Evolutionary conservation across 2,329 filamentous ascomycete genomes (phyloP).

Genomic region (Dryadomyces quercus-mongolicae): DNA sequence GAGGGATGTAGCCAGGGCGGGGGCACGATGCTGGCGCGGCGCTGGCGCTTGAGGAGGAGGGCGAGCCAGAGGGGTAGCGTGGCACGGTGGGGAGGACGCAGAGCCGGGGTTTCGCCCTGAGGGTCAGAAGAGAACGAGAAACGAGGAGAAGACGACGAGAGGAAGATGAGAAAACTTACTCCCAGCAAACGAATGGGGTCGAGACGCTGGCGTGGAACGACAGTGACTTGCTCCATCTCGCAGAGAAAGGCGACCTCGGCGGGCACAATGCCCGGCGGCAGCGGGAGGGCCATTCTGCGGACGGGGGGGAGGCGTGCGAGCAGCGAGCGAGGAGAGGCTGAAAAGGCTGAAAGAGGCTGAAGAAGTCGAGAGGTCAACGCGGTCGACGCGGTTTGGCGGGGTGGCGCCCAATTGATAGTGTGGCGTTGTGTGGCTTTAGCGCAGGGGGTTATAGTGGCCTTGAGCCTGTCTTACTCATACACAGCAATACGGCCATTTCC

Average conservation of each 20-base stretch:
- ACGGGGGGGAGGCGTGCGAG: not conserved
- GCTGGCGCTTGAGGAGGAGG: constrained; percentile 85
- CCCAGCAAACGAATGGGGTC: constrained; percentile 75
- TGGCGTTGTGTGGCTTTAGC: not conserved
- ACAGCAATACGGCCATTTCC: too few relatives aligned
- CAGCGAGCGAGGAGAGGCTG: not conserved
- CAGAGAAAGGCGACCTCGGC: constrained; percentile 87
- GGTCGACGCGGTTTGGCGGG: not conserved
- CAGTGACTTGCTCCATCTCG: constrained; percentile 93
- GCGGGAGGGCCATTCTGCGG: constrained; percentile 33
- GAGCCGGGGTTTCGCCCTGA: constrained; percentile 64
- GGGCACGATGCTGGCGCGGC: constrained; percentile 82
- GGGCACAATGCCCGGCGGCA: constrained; percentile 53
- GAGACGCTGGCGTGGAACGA: constrained; percentile 82
- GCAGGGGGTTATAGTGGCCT: too few relatives aligned
- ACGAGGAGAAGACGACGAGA: constrained; percentile 6
- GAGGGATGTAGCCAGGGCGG: constrained; percentile 77
- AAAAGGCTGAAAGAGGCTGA: not conserved
- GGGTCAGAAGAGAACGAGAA: constrained; percentile 5
- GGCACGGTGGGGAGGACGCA: constrained; percentile 71
- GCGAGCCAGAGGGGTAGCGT: constrained; percentile 88
- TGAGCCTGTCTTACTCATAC: too few relatives aligned
- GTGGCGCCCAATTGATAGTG: too few relatives aligned
- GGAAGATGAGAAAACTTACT: constrained; percentile 42
- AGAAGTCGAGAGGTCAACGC: not conserved